These are phyloP conservation scores for Staphylotrichum longicolle DNA, from an alignment of 495 filamentous ascomycete species.

Conservation along the genomic window DNA sequence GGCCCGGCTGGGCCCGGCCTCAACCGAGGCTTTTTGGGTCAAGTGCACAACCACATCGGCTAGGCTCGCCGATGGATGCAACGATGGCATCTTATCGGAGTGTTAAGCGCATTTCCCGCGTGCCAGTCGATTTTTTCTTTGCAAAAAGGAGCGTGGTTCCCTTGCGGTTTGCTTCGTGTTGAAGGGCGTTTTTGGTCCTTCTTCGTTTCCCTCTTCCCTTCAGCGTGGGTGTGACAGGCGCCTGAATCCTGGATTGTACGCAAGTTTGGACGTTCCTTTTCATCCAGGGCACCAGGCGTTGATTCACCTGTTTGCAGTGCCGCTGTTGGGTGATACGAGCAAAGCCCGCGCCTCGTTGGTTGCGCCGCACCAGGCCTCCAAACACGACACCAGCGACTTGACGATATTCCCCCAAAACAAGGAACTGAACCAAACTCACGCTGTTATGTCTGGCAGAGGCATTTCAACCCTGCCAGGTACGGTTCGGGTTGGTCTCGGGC, in stretches of 20 bases:
- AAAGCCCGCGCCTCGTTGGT: not conserved
- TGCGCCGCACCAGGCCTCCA: slow-evolving; percentile 11
- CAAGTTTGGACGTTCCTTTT: not conserved
- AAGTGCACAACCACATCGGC: not conserved
- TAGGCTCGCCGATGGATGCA: slow-evolving; percentile 4
- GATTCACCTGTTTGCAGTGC: slow-evolving; percentile 4
- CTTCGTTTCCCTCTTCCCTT: not conserved
- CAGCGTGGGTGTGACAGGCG: not conserved
- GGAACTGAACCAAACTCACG: not conserved
- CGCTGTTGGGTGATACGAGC: not conserved
- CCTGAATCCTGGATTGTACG: not conserved
- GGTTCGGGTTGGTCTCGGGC: not conserved
- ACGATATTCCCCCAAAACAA: not conserved
- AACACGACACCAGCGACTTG: not conserved
- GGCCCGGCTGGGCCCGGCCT: slow-evolving; percentile 3
- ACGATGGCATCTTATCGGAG: not conserved
- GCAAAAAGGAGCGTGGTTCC: not conserved
- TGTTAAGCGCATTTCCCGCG: slow-evolving; percentile 1
- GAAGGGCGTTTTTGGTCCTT: not conserved
- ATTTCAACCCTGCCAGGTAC: not conserved
- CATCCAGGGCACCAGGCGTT: not conserved
- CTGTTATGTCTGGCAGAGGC: not conserved
- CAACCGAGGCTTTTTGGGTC: no score
- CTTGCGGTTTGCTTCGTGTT: not conserved
- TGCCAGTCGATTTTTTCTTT: slow-evolving; percentile 6